Evolutionary conservation across 2,329 filamentous ascomycete species (phyloP).

Genomic region (Hypoxylon sp.): DNA sequence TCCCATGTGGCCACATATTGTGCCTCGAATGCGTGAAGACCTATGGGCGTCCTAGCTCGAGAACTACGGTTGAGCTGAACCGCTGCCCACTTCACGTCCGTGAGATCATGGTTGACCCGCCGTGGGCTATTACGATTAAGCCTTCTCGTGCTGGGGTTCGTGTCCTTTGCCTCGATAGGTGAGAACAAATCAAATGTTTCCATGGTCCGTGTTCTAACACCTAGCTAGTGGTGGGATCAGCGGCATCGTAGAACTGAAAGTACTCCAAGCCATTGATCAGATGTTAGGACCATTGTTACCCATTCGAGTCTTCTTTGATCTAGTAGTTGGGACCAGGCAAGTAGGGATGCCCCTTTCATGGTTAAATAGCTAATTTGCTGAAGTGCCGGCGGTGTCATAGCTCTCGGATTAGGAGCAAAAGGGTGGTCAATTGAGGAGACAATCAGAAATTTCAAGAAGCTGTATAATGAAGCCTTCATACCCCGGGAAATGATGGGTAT

Average conservation of each 20-base stretch:
- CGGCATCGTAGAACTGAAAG: conserved; percentile 51
- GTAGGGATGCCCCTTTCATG: conserved; percentile 5
- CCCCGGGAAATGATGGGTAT: conserved; percentile 48
- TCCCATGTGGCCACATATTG: conserved; percentile 52
- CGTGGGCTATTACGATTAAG: conserved; percentile 51
- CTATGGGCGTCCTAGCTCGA: conserved; percentile 50
- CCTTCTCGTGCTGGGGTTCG: conserved; percentile 49
- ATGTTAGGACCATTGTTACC: conserved; percentile 49
- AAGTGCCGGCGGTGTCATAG: conserved; percentile 50
- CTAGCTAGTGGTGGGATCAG: conserved; percentile 48
- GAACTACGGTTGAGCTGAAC: conserved; percentile 51
- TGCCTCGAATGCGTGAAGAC: conserved; percentile 51
- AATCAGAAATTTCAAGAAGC: conserved; percentile 50
- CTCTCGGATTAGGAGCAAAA: conserved; percentile 51
- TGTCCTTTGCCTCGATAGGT: conserved; percentile 51
- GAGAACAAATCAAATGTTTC: not conserved
- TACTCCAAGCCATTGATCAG: conserved; percentile 49
- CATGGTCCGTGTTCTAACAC: conserved; percentile 7
- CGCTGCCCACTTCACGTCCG: conserved; percentile 51
- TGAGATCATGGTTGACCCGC: conserved; percentile 48
- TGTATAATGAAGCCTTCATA: conserved; percentile 48
- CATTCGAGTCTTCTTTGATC: conserved; percentile 51
- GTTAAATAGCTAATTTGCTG: conserved; percentile 2
- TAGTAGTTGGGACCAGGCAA: conserved; percentile 52
- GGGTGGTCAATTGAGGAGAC: conserved; percentile 51